These are phyloP conservation scores for Nyctanthes arbortristis DNA, from an alignment of 257 asterid genomes.

Conservation along the genomic window DNA sequence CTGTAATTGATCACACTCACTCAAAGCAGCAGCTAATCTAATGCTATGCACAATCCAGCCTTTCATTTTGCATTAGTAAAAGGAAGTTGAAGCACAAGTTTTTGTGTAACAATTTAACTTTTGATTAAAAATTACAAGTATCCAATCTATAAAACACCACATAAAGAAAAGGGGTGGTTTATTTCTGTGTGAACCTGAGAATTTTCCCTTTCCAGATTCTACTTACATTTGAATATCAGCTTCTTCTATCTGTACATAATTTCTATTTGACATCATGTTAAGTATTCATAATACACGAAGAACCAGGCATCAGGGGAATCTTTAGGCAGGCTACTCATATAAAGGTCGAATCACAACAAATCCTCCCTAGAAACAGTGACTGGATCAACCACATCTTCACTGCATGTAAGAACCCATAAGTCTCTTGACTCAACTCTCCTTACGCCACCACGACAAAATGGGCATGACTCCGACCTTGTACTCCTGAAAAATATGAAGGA, in stretches of 20 bases:
- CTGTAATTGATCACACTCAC: no score
- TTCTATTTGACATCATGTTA: constrained; percentile 30
- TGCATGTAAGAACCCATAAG: constrained; percentile 54
- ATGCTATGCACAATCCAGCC: no score
- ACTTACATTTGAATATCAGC: constrained; percentile 42
- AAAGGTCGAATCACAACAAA: constrained; percentile 40
- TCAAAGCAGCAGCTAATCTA: no score
- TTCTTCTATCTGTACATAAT: constrained; percentile 31
- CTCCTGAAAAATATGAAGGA: constrained; percentile 35
- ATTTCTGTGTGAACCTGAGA: constrained; percentile 23
- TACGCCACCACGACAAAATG: constrained; percentile 57
- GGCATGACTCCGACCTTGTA: constrained; percentile 52
- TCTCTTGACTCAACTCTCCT: constrained; percentile 57
- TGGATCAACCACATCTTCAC: constrained; percentile 47
- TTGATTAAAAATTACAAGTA: constrained; percentile 14
- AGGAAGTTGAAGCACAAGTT: neutral
- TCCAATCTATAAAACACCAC: constrained; percentile 25
- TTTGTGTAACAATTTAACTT: neutral
- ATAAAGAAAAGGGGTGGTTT: constrained; percentile 27
- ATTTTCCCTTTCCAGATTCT: constrained; percentile 17
- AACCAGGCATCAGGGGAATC: constrained; percentile 49
- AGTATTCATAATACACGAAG: constrained; percentile 47
- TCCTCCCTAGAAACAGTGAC: constrained; percentile 42
- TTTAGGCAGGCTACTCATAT: constrained; percentile 44
- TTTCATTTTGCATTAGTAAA: neutral